Conservation (phyloP, 768 basidiomycete species). For the Podaxis sp. region DNA sequence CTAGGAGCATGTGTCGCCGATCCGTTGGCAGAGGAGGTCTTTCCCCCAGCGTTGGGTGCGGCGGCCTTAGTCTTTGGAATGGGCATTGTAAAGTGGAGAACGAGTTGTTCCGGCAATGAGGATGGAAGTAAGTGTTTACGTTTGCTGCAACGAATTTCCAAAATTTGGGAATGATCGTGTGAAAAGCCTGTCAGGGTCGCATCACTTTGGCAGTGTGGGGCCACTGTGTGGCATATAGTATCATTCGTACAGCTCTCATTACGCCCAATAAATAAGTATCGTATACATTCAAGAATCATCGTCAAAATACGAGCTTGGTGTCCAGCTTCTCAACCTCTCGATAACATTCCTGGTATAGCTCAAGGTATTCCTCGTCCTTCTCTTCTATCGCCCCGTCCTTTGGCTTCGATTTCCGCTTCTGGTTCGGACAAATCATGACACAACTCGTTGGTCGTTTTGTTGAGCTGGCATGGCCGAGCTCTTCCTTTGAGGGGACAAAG, state of each 20-base stretch:
- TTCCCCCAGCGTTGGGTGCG: slow-evolving; percentile 41
- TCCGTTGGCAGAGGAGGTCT: slow-evolving; percentile 46
- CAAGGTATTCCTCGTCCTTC: slow-evolving; percentile 82
- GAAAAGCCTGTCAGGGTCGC: slow-evolving; percentile 17
- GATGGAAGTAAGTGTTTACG: slow-evolving; percentile 10
- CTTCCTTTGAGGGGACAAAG: slow-evolving; percentile 90
- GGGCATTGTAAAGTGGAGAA: slow-evolving; percentile 35
- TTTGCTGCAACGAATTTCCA: slow-evolving; percentile 13
- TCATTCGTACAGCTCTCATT: neutral
- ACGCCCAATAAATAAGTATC: slow-evolving; percentile 8
- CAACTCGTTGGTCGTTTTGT: slow-evolving; percentile 99
- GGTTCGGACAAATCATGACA: slow-evolving; percentile 88
- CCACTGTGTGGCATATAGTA: no score
- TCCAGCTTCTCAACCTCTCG: slow-evolving; percentile 84
- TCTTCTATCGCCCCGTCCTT: slow-evolving; percentile 57
- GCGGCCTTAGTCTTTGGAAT: slow-evolving; percentile 57
- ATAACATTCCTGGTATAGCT: slow-evolving; percentile 83
- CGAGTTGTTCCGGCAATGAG: slow-evolving; percentile 20
- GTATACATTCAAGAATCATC: slow-evolving; percentile 11
- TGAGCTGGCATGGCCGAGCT: slow-evolving; percentile 91
- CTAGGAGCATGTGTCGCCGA: slow-evolving; percentile 47
- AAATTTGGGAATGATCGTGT: slow-evolving; percentile 26
- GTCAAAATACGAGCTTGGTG: slow-evolving; percentile 64
- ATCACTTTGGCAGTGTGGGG: neutral
- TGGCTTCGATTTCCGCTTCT: slow-evolving; percentile 67